Percentiles rank a stretch among this genome's conserved stretches.
Evolutionary conservation across 768 basidiomycete genomes (phyloP).

Genomic region (Sarcomyxa edulis): DNA sequence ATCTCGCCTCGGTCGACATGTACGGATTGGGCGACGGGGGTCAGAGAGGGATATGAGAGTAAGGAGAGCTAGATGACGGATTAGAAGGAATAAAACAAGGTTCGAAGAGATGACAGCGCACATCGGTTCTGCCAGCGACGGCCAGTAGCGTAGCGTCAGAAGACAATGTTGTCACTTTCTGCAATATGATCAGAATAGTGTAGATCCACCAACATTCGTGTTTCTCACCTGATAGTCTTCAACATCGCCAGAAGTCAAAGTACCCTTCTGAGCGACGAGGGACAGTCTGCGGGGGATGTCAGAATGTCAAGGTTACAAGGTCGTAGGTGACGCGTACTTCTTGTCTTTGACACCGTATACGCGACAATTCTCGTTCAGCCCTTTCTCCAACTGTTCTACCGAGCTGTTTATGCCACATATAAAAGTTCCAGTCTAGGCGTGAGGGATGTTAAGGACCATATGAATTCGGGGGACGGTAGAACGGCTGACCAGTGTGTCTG

Average conservation of each 20-base stretch:
- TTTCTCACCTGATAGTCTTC: slow-evolving; percentile 86
- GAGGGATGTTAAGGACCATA: slow-evolving; percentile 1
- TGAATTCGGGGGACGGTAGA: slow-evolving; percentile 2
- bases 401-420: slow-evolving; percentile 89
- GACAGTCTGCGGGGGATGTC: slow-evolving; percentile 40
- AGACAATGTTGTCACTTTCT: slow-evolving; percentile 90
- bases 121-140: slow-evolving; percentile 69
- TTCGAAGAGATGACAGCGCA: slow-evolving; percentile 28
- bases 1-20: slow-evolving; percentile 67
- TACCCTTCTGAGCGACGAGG: slow-evolving; percentile 47
- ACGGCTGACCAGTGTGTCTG: slow-evolving; percentile 53
- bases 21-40: slow-evolving; percentile 41
- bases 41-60: slow-evolving; percentile 58
- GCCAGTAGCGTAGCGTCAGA: slow-evolving; percentile 60
- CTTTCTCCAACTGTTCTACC: slow-evolving; percentile 50
- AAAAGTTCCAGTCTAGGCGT: slow-evolving; percentile 41
- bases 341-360: slow-evolving; percentile 54
- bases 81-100: slow-evolving; percentile 7
- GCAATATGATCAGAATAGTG: slow-evolving; percentile 13
- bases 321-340: slow-evolving; percentile 38
- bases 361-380: slow-evolving; percentile 84
- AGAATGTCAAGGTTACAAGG: background rate
- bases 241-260: slow-evolving; percentile 50
- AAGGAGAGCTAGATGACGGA: slow-evolving; percentile 46
- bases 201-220: no score